Evolutionary conservation across 2,329 filamentous ascomycete species (phyloP).

Genomic region (Penicillium digitatum): DNA sequence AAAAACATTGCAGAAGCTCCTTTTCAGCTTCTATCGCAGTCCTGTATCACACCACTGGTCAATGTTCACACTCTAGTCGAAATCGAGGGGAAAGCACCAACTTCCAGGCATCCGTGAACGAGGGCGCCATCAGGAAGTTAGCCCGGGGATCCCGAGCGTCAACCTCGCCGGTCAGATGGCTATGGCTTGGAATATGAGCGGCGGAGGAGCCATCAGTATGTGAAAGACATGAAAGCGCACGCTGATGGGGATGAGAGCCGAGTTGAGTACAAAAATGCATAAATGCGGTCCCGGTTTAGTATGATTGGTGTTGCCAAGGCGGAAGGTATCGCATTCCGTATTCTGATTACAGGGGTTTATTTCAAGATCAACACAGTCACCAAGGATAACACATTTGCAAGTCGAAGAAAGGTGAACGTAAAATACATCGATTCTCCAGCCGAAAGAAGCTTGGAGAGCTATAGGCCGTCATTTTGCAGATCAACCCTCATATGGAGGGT

Average conservation of each 20-base stretch:
- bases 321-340: slow-evolving; percentile 7
- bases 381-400: not conserved
- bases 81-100: slow-evolving; percentile 34
- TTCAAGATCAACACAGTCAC: not conserved
- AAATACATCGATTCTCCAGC: not conserved
- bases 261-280: slow-evolving; percentile 15
- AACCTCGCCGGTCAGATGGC: slow-evolving; percentile 55
- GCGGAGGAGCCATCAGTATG: slow-evolving; percentile 54
- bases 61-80: slow-evolving; percentile 13
- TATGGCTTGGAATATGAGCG: slow-evolving; percentile 50
- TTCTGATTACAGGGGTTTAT: not conserved
- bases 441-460: not conserved
- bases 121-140: slow-evolving; percentile 42
- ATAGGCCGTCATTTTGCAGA: not conserved
- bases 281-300: slow-evolving; percentile 2
- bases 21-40: slow-evolving; percentile 46
- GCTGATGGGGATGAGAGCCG: slow-evolving; percentile 1
- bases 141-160: slow-evolving; percentile 49
- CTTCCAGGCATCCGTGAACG: slow-evolving; percentile 52
- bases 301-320: slow-evolving; percentile 13
- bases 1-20: slow-evolving; percentile 48
- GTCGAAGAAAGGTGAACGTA: not conserved
- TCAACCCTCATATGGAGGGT: not conserved
- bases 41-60: slow-evolving; percentile 22
- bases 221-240: slow-evolving; percentile 1